Evolutionary conservation across 371 early-diverging fungal genomes (phyloP).

Genomic region (Zychaea mexicana): DNA sequence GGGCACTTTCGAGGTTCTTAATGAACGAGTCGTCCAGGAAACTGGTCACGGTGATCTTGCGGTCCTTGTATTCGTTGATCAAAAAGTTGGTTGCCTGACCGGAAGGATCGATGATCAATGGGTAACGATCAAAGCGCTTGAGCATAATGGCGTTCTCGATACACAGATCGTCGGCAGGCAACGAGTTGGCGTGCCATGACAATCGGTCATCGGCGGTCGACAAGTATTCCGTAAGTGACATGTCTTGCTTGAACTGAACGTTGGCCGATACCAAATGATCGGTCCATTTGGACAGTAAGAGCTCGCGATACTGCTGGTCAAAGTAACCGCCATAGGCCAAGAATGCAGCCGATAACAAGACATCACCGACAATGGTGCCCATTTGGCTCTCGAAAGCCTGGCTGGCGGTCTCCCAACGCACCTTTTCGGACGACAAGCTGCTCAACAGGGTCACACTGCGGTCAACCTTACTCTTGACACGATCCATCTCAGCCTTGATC

Average conservation of each 20-base stretch:
- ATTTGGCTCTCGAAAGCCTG: conserved; percentile 94
- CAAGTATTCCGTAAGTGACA: conserved; percentile 90
- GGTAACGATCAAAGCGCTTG: conserved; percentile 92
- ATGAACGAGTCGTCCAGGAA: conserved; percentile 97
- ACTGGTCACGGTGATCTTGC: conserved; percentile 92
- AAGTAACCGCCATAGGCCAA: conserved; percentile 97
- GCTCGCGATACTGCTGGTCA: conserved; percentile 93
- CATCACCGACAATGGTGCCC: conserved; percentile 98
- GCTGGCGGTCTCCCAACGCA: conserved; percentile 92
- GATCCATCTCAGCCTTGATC: conserved; percentile 95
- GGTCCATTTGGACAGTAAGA: conserved; percentile 81
- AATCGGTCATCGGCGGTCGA: conserved; percentile 93
- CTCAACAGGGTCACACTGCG: conserved; percentile 89
- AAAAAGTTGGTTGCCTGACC: conserved; percentile 93
- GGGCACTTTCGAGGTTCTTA: conserved; percentile 95
- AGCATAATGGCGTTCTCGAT: conserved; percentile 98
- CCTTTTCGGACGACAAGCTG: conserved; percentile 91
- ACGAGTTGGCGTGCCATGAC: conserved; percentile 85
- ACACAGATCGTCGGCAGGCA: conserved; percentile 93
- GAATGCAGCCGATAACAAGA: conserved; percentile 91
- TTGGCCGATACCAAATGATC: conserved; percentile 74
- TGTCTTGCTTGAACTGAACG: conserved; percentile 80
- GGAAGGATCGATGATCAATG: conserved; percentile 96
- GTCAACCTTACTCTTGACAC: conserved; percentile 92
- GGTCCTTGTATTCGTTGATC: conserved; percentile 82